These are phyloP conservation scores for Chlorokybus atmophyticus DNA, from an alignment of 139 green algal genomes.

Conservation along the genomic window DNA sequence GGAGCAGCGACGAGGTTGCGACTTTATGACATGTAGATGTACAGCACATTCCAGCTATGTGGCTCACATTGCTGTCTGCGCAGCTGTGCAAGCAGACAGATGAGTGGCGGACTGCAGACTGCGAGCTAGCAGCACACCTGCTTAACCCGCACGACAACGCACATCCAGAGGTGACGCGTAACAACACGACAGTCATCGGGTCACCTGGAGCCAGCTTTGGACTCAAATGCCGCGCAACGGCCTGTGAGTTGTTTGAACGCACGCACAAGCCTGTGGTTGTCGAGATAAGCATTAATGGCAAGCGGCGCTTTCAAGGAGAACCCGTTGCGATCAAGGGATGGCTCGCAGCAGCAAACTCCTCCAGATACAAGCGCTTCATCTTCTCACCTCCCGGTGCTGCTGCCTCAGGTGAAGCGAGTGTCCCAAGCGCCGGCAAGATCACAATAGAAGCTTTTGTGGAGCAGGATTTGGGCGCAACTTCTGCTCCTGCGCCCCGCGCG, in stretches of 20 bases:
- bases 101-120: too few relatives aligned
- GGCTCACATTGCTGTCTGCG: too few relatives aligned
- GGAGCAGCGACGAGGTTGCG: too few relatives aligned
- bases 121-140: too few relatives aligned
- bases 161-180: constrained; percentile 50
- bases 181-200: constrained; percentile 72
- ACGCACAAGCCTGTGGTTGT: constrained; percentile 29
- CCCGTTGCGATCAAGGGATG: too few relatives aligned
- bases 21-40: too few relatives aligned
- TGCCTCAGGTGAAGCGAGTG: constrained; percentile 43
- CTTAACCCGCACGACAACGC: too few relatives aligned
- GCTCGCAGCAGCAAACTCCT: too few relatives aligned
- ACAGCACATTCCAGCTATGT: too few relatives aligned
- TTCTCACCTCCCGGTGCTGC: constrained; percentile 41
- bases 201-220: constrained; percentile 69
- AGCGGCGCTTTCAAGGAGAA: too few relatives aligned
- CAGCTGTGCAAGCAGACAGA: too few relatives aligned
- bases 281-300: constrained; percentile 52
- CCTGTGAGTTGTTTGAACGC: constrained; percentile 36
- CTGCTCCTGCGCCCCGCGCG: constrained; percentile 21
- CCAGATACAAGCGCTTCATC: constrained; percentile 51
- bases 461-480: constrained; percentile 50
- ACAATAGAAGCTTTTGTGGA: constrained; percentile 63
- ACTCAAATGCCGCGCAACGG: constrained; percentile 70
- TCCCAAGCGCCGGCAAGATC: constrained; percentile 52